Evolutionary conservation across 306 rosid species (phyloP), one percentile per base, ranked within the genome.

Genomic region (Acacia acuminata): DNA sequence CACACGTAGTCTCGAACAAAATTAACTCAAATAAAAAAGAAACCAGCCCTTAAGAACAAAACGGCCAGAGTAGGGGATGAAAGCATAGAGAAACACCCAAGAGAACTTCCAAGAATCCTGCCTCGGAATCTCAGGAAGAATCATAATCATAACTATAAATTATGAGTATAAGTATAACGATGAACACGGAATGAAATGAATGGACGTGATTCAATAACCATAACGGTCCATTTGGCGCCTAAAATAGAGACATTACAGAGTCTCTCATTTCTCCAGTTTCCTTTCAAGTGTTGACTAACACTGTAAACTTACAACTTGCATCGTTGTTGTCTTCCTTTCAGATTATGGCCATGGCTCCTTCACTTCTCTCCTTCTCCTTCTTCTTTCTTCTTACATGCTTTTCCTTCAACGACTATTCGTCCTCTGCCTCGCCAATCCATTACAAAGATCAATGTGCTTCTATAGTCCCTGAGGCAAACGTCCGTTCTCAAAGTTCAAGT

Each of bases 371-470:
- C 47, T 61, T 65, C 82, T 61, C 56, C 47, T 61, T 78, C 81
- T 67, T 82, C 82, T 71, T 80, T n/a, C 68, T 78, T 45, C 67
- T 69, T 75, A 55, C 40, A n/a, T 5, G 51, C 80, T 56, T 76
- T n/a, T 56, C 61, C 73, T 32, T 78, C 73, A 79, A 53, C 71
- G 73, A 12, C 81, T 51, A 77, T 4, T 77, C 88, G 25, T 81
- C 88, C 32, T 65, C 14, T 68, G 79, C 82, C 50, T 70, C 87
- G 47, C 42, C 30, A 51, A 11, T 53, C 81, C 25, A 81, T 14
- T 88, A 84, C 76, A 56, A 82, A n/a, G 85, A 85, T 11, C 87
- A 83, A 40, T 90, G 97, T 71, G 74, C 81, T 69, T 79, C 86
- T 11, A 32, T 83, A 1, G 79, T 92, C 71, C 89, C 86, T 15